Evolutionary conservation across 2,329 filamentous ascomycete genomes (phyloP), one percentile per base, ranked within the genome.

Genomic region (Sphaerulina vaccinii): DNA sequence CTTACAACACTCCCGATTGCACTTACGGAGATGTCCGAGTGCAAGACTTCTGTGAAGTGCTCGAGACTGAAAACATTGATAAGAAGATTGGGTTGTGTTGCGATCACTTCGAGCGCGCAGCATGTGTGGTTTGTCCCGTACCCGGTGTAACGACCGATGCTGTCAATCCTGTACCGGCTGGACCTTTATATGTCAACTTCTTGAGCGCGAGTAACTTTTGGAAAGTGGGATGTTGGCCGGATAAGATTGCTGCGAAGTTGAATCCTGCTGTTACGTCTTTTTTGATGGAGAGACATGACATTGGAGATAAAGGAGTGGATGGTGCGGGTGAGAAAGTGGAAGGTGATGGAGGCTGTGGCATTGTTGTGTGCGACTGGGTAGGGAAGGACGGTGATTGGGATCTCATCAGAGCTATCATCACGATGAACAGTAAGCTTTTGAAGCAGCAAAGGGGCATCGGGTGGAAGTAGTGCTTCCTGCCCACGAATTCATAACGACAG

Each of bases 361-460:
- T 97, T 53, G 84, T 97, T 38, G 86, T 97, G 21, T 93, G 87
- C 56, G 93, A 99, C 71, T 96, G 88, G 88, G 91, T 96, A 44
- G 93, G 93, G 2, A 76, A 84, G 55, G 79, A 85, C 56, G 90
- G 86, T 0, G 87, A 97, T 71, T 99, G 92, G 92, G 90, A 96
- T 73, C 71, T 97, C 49, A 82, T 95, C 29, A 81, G 85, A 58
- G 88, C 88, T 70, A 86, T 96, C 62, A 85, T 97, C 5, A 91
- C 88, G 5, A 91, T 95, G 89, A 99, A 99, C 43, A 58, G 54
- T 41, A 52, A 59, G 44, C 35, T 66, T 23, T 22, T 62, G 54
- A 32, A 61, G 42, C 54, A 51, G 51, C 55, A 65, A 39, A 49
- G 55, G 35, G 57, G 57, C 3, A 36, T 48, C 27, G 59, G 59